Conservation (phyloP, 495 filamentous ascomycete species). For the Thozetella sp. region DNA sequence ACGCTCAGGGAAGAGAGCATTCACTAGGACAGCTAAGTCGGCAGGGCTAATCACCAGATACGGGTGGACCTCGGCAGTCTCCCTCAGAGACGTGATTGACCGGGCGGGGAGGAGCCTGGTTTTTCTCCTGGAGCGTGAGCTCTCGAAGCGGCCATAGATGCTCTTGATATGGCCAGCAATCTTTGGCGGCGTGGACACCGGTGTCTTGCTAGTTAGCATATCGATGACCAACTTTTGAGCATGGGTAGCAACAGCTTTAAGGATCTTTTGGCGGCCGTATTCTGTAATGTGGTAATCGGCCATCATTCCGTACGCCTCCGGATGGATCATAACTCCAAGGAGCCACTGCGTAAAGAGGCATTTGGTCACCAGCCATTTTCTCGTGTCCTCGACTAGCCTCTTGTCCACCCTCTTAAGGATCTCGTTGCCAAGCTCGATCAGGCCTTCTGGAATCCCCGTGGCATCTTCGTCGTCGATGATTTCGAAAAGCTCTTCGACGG, state of each 20-base stretch:
- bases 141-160: conserved; percentile 69
- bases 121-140: conserved; percentile 50
- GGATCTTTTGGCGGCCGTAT: conserved; percentile 83
- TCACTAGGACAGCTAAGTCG: conserved; percentile 70
- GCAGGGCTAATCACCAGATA: conserved; percentile 75
- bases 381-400: conserved; percentile 69
- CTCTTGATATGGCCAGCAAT: conserved; percentile 76
- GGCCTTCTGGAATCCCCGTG: conserved; percentile 82
- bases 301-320: conserved; percentile 88
- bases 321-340: conserved; percentile 81
- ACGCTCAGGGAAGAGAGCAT: conserved; percentile 69
- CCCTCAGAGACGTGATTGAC: conserved; percentile 68
- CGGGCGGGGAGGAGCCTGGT: conserved; percentile 66
- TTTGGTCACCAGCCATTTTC: conserved; percentile 80
- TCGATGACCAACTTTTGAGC: conserved; percentile 75
- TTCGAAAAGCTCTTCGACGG: conserved; percentile 80
- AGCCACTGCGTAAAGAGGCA: conserved; percentile 93
- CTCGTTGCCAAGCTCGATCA: conserved; percentile 79
- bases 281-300: conserved; percentile 89
- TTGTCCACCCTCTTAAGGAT: conserved; percentile 77
- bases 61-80: conserved; percentile 71
- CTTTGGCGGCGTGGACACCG: conserved; percentile 61
- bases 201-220: conserved; percentile 60
- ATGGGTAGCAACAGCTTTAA: conserved; percentile 78
- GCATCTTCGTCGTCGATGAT: conserved; percentile 78